Percentiles rank a stretch among this genome's conserved stretches.
Evolutionary conservation across 192 early-diverging fungal species (phyloP).

Genomic region (Podila clonocystis): DNA sequence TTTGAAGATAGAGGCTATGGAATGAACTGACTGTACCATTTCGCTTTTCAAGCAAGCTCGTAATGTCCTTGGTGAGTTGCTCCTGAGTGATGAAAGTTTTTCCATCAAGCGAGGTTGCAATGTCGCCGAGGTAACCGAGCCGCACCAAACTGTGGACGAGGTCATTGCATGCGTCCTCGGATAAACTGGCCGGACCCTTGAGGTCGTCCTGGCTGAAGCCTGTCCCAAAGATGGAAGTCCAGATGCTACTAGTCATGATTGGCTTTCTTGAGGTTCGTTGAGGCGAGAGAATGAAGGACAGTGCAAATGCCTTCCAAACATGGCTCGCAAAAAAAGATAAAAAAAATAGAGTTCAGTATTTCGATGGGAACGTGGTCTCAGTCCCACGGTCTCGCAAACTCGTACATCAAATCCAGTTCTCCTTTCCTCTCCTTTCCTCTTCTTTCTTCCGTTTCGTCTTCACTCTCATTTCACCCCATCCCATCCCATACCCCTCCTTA

Average conservation of each 20-base stretch:
- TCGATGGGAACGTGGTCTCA: background rate
- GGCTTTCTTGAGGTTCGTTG: background rate
- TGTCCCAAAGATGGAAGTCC: constrained; percentile 36
- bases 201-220: constrained; percentile 26
- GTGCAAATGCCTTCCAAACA: background rate
- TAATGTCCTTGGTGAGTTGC: constrained; percentile 29
- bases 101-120: constrained; percentile 30
- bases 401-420: background rate
- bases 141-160: constrained; percentile 31
- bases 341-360: background rate
- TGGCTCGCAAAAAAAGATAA: constrained; percentile 1
- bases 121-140: constrained; percentile 28
- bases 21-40: constrained; percentile 8
- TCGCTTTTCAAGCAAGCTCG: constrained; percentile 14
- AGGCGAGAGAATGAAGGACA: background rate
- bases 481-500: background rate
- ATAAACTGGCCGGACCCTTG: constrained; percentile 18
- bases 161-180: constrained; percentile 40
- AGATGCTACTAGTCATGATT: constrained; percentile 29
- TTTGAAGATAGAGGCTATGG: too few relatives aligned
- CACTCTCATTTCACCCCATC: constrained; percentile 3
- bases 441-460: background rate
- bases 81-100: constrained; percentile 46
- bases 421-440: background rate
- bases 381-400: background rate